phyloP scores from a whole-genome alignment of 2,329 filamentous ascomycete species.

The Pseudogymnoascus sp. region DNA sequence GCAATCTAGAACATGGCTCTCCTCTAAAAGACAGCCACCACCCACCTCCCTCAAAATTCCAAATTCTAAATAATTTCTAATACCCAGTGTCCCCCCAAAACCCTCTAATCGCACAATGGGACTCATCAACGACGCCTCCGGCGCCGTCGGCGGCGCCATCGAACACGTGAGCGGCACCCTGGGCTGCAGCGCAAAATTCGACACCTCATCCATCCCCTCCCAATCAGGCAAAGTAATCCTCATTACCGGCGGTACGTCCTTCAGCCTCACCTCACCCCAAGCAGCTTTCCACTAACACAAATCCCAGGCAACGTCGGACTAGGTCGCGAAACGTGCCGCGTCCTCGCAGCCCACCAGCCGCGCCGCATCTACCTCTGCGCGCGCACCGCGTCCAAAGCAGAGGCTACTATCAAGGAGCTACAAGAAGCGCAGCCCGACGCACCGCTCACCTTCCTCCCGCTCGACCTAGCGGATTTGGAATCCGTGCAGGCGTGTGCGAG shows the following conservation, averaged over 20 bases:
- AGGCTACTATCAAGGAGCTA: constrained; percentile 19
- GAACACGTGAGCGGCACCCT: neutral
- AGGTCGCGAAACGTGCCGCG: constrained; percentile 33
- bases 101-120: neutral
- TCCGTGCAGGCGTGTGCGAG: constrained; percentile 34
- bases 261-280: neutral
- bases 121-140: neutral
- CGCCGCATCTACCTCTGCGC: constrained; percentile 31
- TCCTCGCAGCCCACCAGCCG: constrained; percentile 33
- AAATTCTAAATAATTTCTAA: constrained; percentile 7
- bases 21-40: neutral
- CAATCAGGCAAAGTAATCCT: constrained; percentile 36
- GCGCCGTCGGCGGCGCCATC: neutral
- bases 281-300: neutral
- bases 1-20: neutral
- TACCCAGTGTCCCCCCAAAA: neutral
- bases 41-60: neutral
- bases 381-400: constrained; percentile 28
- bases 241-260: constrained; percentile 34
- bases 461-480: constrained; percentile 21
- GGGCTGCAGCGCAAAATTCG: constrained; percentile 19
- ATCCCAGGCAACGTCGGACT: constrained; percentile 37
- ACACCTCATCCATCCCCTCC: constrained; percentile 30
- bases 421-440: constrained; percentile 10
- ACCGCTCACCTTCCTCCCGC: constrained; percentile 13